Evolutionary conservation across 164 flowering plant genomes (phyloP), one percentile per base, ranked within the genome.

Genomic region (Liquidambar formosana): DNA sequence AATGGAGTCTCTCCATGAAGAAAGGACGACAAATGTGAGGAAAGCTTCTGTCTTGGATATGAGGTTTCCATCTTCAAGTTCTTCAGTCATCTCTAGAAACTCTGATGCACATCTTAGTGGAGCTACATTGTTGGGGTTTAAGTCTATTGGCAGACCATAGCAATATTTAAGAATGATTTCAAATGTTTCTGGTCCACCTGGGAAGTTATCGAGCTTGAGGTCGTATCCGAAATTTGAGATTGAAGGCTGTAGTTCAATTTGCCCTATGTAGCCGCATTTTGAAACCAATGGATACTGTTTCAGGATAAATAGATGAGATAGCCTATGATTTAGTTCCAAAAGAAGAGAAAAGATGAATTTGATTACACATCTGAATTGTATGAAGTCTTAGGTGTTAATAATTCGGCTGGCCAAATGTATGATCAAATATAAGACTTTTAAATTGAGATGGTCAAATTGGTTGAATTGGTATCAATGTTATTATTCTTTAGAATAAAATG

Each of bases 21-120:
- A 79, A 62, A 90, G 83, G 62, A 85, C 85, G 52, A 85, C 79
- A 63, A 83, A 91, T 25, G 88, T 84, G 75, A 94, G 85, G 73
- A 94, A 93, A 59, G 93, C 82, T 74, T 94, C 98, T 22, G 97
- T 77, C 72, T 86, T 90, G 64, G 85, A 76, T n/a, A 94, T 83
- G 14, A 94, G 86, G 68, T 94, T 94, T 48, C 93, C 93, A 38
- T 90, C 96, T 73, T 92, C 91, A 3, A 84, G 68, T 54, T 82
- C 96, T 73, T 91, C 97, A 0, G 88, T 91, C 98, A 94, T 94
- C 47, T 91, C 93, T 12, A 94, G 85, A 75, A 71, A 89, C 49
- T 90, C 98, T n/a, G 98, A 68, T 43, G 93, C 97, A 71, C 98
- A 94, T 73, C 96, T 84, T 27, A 94, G 75, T 33, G 77, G 78